Evolutionary conservation across 73 alveolate species (phyloP), one percentile per base, ranked within the genome.

Genomic region (Blepharisma japonicum): DNA sequence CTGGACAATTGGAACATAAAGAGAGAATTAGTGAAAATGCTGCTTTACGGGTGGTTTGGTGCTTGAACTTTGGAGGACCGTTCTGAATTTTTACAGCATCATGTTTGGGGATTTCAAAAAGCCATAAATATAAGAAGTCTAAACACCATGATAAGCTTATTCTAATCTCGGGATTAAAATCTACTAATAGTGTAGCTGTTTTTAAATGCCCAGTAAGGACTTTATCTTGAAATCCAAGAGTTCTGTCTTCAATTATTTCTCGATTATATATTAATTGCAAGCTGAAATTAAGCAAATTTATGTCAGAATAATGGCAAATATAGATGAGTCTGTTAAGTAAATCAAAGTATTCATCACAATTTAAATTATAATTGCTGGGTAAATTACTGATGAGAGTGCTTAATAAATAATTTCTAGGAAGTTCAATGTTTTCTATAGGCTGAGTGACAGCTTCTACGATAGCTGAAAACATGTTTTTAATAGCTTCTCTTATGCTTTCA

Each of bases 171-270:
- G 61, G 61, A 45, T 83, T 78, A n/a, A 85, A 78, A 38, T 84
- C 89, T 14, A 85, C 55, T 6, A 89, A 68, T 4, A 87, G 9
- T 68, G 77, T 54, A 68, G 85, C 77, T 20, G 85, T 70, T 39
- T 71, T 32, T 11, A 89, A 48, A 68, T 85, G 77, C 21, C 95
- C 95, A 45, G 87, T 67, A 6, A 89, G 68, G 6, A 89, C 86
- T 70, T 85, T 85, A 66, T 89, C 95, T 20, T 76, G 81, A 46
- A 46, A 54, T 0, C 81, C 84, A 9, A 81, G 56, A 49, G 72
- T 79, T 47, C 85, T 49, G 18, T 85, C 95, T 61, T 84, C 92
- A 25, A 68, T 38, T 20, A 80, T 80, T 2, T 86, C 87, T 49
- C 90, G 77, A 20, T 48, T 46, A 32, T 89, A 66, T 4, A 89